A percentile compares a stretch with the other conserved stretches of the same genome.
Conservation (phyloP, 1,139 yeast species). For the Ogataea hybrid region DNA sequence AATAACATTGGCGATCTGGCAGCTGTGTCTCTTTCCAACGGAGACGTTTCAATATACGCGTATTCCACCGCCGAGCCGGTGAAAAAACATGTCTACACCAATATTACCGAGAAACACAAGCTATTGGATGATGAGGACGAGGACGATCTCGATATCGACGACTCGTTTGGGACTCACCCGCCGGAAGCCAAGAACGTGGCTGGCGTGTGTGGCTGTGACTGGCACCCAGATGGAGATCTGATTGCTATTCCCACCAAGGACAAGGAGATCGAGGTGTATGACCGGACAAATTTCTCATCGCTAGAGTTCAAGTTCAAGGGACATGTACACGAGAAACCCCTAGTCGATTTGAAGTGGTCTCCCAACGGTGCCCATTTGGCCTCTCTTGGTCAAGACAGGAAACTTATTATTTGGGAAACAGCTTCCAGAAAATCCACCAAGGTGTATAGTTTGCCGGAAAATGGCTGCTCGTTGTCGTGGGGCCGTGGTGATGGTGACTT, state of each 20-base stretch:
- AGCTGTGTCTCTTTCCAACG: constrained; percentile 65
- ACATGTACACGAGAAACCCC: constrained; percentile 35
- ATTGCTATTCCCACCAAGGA: constrained; percentile 50
- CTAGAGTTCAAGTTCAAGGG: constrained; percentile 24
- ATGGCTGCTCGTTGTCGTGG: constrained; percentile 29
- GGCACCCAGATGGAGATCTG: constrained; percentile 64
- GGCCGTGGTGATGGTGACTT: constrained; percentile 16
- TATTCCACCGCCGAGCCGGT: constrained; percentile 40
- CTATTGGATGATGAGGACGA: constrained; percentile 33
- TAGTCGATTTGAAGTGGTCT: constrained; percentile 57
- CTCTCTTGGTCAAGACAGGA: constrained; percentile 46
- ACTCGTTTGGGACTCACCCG: constrained; percentile 15
- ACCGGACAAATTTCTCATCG: constrained; percentile 32
- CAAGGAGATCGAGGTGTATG: constrained; percentile 37
- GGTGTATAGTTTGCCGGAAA: constrained; percentile 31
- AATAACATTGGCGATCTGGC: constrained; percentile 58
- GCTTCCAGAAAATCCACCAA: constrained; percentile 32
- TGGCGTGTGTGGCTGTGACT: constrained; percentile 31
- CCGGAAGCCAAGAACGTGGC: constrained; percentile 4
- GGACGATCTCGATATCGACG: constrained; percentile 37
- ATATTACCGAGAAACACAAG: constrained; percentile 26
- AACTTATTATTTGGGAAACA: constrained; percentile 55
- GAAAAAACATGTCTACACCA: constrained; percentile 21
- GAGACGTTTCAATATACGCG: constrained; percentile 63
- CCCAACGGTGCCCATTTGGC: constrained; percentile 62